phyloP scores from a whole-genome alignment of 108 stramenopile genomes.

The Nannochloropsis salina region DNA sequence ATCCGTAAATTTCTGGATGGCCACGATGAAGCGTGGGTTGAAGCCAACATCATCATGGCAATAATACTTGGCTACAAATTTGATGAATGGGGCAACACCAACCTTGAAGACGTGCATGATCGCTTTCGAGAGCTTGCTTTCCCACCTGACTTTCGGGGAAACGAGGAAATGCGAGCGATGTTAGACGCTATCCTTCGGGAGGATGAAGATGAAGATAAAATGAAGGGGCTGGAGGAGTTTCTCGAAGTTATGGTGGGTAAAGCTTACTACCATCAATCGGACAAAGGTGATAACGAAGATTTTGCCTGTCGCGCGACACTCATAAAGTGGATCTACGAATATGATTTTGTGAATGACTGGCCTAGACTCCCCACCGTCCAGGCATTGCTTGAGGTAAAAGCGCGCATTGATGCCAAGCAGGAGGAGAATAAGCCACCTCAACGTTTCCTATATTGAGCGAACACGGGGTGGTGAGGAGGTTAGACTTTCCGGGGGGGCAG shows the following conservation, averaged over 20 bases:
- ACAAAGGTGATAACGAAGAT: slow-evolving; percentile 3
- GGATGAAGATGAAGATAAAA: slow-evolving; percentile 31
- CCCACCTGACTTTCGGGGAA: slow-evolving; percentile 31
- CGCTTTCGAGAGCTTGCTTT: not conserved
- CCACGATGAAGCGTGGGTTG: slow-evolving; percentile 28
- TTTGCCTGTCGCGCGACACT: not conserved
- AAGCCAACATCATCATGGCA: slow-evolving; percentile 40
- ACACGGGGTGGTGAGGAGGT: too few relatives aligned
- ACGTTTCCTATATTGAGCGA: not conserved
- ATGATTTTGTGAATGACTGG: slow-evolving; percentile 12
- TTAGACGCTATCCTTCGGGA: slow-evolving; percentile 42
- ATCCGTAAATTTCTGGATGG: slow-evolving; percentile 36
- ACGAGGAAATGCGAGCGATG: slow-evolving; percentile 30
- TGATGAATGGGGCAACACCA: slow-evolving; percentile 10
- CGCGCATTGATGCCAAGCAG: slow-evolving; percentile 6
- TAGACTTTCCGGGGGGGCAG: too few relatives aligned
- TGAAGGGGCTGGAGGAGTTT: slow-evolving; percentile 13
- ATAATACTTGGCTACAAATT: slow-evolving; percentile 34
- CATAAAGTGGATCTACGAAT: slow-evolving; percentile 13
- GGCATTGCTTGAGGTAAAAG: not conserved
- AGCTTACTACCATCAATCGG: slow-evolving; percentile 3
- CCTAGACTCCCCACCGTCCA: slow-evolving; percentile 4
- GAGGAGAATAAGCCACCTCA: not conserved
- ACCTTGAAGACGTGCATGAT: slow-evolving; percentile 7
- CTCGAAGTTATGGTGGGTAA: not conserved